Percentiles rank a stretch among this genome's conserved stretches.
These are phyloP conservation scores for Delphinella strobiligena DNA, from an alignment of 2,329 filamentous ascomycete species.

Conservation along the genomic window DNA sequence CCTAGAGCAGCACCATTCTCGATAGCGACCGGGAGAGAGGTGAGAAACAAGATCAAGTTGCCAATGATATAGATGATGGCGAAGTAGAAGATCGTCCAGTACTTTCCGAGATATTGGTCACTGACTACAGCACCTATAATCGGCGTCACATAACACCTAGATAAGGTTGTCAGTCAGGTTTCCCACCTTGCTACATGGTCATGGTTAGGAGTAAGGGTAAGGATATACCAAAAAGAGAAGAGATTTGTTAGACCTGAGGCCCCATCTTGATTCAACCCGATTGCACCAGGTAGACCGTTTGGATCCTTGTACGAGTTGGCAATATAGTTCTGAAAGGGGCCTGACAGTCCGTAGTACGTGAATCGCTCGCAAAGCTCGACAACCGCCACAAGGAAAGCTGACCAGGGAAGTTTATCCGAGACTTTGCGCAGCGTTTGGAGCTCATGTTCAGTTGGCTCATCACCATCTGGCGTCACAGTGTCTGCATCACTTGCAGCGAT, in stretches of 20 bases:
- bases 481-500: constrained; percentile 1
- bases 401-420: constrained; percentile 34
- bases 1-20: constrained; percentile 47
- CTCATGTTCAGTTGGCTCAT: constrained; percentile 32
- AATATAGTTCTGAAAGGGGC: constrained; percentile 40
- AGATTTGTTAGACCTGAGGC: constrained; percentile 35
- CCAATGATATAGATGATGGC: constrained; percentile 52
- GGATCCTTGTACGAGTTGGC: constrained; percentile 25
- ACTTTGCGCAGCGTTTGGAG: constrained; percentile 30
- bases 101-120: constrained; percentile 58
- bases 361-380: constrained; percentile 40
- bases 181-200: too few species aligned
- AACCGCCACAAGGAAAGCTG: constrained; percentile 36
- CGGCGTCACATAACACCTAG: constrained; percentile 32
- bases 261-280: constrained; percentile 29
- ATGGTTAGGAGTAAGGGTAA: too few species aligned
- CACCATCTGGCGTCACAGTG: constrained; percentile 15
- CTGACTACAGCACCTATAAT: constrained; percentile 40
- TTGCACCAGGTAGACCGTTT: constrained; percentile 27
- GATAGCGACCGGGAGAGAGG: constrained; percentile 53
- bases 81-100: constrained; percentile 57
- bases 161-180: too few species aligned
- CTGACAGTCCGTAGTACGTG: constrained; percentile 32
- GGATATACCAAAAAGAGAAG: constrained; percentile 31
- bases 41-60: constrained; percentile 53